Evolutionary conservation across 2,329 filamentous ascomycete genomes (phyloP).

Genomic region (Cladophialophora psammophila): DNA sequence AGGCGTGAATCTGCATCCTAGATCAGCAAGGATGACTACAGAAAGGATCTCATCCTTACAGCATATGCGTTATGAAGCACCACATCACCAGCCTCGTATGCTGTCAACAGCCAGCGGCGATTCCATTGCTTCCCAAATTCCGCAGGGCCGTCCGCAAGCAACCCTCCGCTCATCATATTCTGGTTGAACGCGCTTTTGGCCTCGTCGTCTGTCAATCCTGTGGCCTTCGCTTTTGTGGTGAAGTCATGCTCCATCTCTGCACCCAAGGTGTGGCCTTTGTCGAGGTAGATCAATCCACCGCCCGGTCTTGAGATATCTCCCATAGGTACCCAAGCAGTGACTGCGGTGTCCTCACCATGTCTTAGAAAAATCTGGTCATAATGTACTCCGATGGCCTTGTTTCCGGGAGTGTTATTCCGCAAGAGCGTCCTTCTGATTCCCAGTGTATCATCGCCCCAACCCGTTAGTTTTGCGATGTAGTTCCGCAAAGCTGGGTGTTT

Average conservation of each 20-base stretch:
- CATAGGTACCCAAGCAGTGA: conserved; percentile 67
- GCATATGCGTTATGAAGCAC: conserved; percentile 52
- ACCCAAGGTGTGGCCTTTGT: conserved; percentile 59
- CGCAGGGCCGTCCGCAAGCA: conserved; percentile 60
- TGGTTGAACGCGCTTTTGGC: conserved; percentile 61
- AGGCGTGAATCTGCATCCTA: conserved; percentile 61
- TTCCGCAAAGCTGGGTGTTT: conserved; percentile 59
- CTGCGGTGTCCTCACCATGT: conserved; percentile 61
- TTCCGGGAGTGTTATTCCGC: conserved; percentile 64
- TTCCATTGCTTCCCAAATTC: conserved; percentile 54
- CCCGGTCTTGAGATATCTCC: conserved; percentile 62
- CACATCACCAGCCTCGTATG: conserved; percentile 63
- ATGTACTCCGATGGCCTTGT: conserved; percentile 66
- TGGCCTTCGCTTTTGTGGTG: conserved; percentile 55
- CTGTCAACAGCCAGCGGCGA: conserved; percentile 60
- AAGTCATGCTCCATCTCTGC: conserved; percentile 61
- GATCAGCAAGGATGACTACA: neutral
- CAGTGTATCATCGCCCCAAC: conserved; percentile 61
- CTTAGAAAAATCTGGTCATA: conserved; percentile 67
- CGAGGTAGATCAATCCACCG: conserved; percentile 67
- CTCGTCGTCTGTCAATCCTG: conserved; percentile 62
- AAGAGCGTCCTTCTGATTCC: conserved; percentile 59
- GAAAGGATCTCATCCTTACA: conserved; percentile 38
- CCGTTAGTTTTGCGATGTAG: conserved; percentile 61
- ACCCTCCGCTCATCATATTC: conserved; percentile 65